A percentile compares a stretch with the other conserved stretches of the same genome.
These are phyloP conservation scores for Mucor racemosus DNA, from an alignment of 371 early-diverging fungal genomes.

Conservation along the genomic window DNA sequence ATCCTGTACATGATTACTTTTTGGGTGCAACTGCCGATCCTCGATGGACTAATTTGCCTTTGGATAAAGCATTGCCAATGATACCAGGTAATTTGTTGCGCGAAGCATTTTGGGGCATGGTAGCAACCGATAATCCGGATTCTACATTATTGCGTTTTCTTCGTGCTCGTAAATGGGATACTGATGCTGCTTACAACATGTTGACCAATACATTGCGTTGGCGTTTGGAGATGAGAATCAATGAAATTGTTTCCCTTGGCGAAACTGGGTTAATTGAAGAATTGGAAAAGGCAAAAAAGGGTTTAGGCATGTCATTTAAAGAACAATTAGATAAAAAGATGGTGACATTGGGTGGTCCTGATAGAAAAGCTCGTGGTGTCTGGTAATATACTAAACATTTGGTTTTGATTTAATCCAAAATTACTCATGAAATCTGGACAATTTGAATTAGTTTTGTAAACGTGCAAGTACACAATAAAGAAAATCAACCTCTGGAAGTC, in stretches of 20 bases:
- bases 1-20: slow-evolving; percentile 34
- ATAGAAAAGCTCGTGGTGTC: slow-evolving; percentile 59
- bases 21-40: slow-evolving; percentile 56
- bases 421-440: no score
- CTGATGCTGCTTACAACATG: slow-evolving; percentile 72
- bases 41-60: slow-evolving; percentile 38
- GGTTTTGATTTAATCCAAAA: not conserved
- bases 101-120: slow-evolving; percentile 57
- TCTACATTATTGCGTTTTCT: slow-evolving; percentile 68
- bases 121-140: slow-evolving; percentile 70
- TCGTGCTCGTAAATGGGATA: slow-evolving; percentile 81
- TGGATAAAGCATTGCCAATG: slow-evolving; percentile 46
- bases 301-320: slow-evolving; percentile 21
- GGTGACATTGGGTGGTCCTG: slow-evolving; percentile 59
- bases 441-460: slow-evolving; percentile 57
- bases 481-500: slow-evolving; percentile 62
- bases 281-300: slow-evolving; percentile 36
- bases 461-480: slow-evolving; percentile 60
- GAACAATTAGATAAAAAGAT: slow-evolving; percentile 19
- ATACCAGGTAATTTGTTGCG: slow-evolving; percentile 45
- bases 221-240: slow-evolving; percentile 62
- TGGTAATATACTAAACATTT: slow-evolving; percentile 47
- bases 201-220: slow-evolving; percentile 66
- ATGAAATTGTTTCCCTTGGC: slow-evolving; percentile 58
- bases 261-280: slow-evolving; percentile 52